Evolutionary conservation across 2,329 filamentous ascomycete species (phyloP), one percentile per base, ranked within the genome.

Genomic region (Monosporascus sp.): DNA sequence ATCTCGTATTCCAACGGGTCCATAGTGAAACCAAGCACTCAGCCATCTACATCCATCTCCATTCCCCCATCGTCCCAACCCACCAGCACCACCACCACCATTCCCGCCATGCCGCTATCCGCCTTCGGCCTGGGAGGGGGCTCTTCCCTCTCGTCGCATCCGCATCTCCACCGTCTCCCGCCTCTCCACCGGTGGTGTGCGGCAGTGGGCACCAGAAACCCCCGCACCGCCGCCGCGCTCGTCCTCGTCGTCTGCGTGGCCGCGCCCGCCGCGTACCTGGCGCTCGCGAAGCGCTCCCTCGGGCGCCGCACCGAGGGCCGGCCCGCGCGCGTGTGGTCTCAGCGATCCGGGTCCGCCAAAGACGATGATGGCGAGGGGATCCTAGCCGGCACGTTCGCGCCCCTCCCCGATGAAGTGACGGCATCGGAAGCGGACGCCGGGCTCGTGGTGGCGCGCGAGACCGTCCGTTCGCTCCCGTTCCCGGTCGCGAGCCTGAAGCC

Each of bases 371-470:
- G n/a, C 7, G 43, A 48, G 2, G 24, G 11, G 2, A n/a, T 63
- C 38, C 54, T 61, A 20, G 11, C 49, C 3, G 46, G 36, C 6
- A 50, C 63, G 5, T 49, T 50, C 6, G 44, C 9, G 11, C 11
- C 31, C 38, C 1, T 49, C 50, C 9, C 31, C 11, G 14, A 54
- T 47, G 0, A 17, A 46, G 4, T 59, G 54, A 14, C 5, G 31
- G 2, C 31, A 5, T 11, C 9, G 9, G 31, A 35, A 5, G 31
- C 31, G 31, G 31, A 14, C 31, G 31, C 31, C 31, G 31, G 31
- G 31, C 1, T 35, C 50, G 54, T 63, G 50, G 31, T 64, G 4
- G 57, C 58, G 14, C 48, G 54, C 11, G 62, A 65, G 44, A 53
- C 60, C 49, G 50, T 65, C 27, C 41, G 55, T 3, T 65, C 63